phyloP scores from a whole-genome alignment of 228 moss, liverwort and hornwort species.

The Sphagnum fallax region DNA sequence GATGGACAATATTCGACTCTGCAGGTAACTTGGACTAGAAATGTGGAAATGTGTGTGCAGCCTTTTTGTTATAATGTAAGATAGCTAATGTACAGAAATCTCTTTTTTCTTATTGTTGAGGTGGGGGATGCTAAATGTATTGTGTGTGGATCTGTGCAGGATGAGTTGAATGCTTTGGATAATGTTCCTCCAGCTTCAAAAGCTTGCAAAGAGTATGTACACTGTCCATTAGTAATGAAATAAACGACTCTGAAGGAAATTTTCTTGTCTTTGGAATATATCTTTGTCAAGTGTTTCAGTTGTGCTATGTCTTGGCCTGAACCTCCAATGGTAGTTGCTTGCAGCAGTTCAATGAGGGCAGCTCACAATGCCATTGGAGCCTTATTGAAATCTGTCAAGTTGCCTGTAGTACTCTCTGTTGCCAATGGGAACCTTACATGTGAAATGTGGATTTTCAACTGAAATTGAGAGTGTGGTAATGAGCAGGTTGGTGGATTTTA shows the following conservation, averaged over 20 bases:
- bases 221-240: neutral
- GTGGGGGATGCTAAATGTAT: neutral
- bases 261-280: no score
- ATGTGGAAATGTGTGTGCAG: neutral
- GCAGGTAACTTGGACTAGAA: neutral
- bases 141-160: slow-evolving; percentile 12
- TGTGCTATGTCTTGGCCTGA: no score
- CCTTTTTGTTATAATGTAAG: neutral
- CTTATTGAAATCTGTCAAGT: neutral
- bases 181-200: slow-evolving; percentile 37
- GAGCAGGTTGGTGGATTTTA: slow-evolving; percentile 40
- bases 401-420: neutral
- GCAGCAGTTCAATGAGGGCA: neutral
- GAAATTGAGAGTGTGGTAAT: neutral
- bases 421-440: neutral
- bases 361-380: neutral
- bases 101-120: no score
- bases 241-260: neutral
- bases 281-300: no score
- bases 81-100: no score
- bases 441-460: neutral
- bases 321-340: no score
- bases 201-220: slow-evolving; percentile 47
- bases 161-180: slow-evolving; percentile 36
- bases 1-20: neutral